Base-by-base conservation (phyloP, 163 green algal species). In the Scenedesmus sp. region DNA sequence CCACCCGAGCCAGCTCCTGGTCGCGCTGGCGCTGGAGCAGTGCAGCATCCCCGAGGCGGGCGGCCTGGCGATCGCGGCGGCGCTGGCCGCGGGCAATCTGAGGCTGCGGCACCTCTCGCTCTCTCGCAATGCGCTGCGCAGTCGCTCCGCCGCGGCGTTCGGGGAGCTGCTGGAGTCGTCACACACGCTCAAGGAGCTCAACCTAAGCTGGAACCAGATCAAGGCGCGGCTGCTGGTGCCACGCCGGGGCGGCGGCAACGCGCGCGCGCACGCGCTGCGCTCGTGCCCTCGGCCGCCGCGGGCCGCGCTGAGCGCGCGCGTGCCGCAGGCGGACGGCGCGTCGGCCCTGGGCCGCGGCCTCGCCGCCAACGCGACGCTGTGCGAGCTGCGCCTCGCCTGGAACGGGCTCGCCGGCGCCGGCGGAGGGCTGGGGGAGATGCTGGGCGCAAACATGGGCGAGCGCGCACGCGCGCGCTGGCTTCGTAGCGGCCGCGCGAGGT, bases 151-250 rank as follows among this genome's bases (percentile, higher is more conserved):
- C 2, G 63, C 63, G 22, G 58, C 73, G 17, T 85, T 92, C 77
- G 88, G 88, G 2, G 78, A 87, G 56, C 54, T 88, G 74, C 80
- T 92, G 51, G 77, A 81, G 53, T 31, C 39, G 39, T 85, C 79
- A 42, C 58, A 81, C n/a, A 81, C 57, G 11, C 75, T 92, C 33
- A 78, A 75, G 70, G 70, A 87, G 22, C 78, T 92, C 62, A 83
- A 92, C 63, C 79, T 92, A 15, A 82, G 74, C 31, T 92, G 88
- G 88, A 92, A 92, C 70, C 81, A 85, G 36, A 89, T 91, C 58
- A 90, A 89, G 80, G 88, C 48, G 34, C 9, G 63, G 26, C 26
- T 62, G 53, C 10, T 9, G 3, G 11, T 28, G 15, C 11, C n/a
- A 28, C n/a, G 3, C 0, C n/a, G 53, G 20, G 6, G 39, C 7